These are phyloP conservation scores for Yarrowia sp. DNA, from an alignment of 805 yeast species.

Conservation along the genomic window DNA sequence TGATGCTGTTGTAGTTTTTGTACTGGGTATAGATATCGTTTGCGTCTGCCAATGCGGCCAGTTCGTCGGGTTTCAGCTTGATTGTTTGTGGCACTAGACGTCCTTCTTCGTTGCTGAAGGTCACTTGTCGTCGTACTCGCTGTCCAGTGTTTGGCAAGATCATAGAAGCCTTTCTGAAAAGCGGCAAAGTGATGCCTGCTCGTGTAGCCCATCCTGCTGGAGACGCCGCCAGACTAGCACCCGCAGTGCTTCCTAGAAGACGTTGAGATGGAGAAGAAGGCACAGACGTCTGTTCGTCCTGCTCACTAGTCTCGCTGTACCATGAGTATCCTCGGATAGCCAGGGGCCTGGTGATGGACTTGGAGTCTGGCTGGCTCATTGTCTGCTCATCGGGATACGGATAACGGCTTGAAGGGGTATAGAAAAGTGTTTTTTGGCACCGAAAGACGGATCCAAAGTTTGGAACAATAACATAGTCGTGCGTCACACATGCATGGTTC, in stretches of 20 bases:
- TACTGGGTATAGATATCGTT: neutral
- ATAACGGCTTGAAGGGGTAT: neutral
- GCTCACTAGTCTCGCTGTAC: conserved; percentile 16
- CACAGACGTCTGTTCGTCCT: conserved; percentile 2
- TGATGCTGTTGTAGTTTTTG: neutral
- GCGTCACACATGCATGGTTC: neutral
- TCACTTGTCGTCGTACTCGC: conserved; percentile 4
- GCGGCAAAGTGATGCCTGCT: conserved; percentile 26
- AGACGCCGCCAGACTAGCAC: neutral
- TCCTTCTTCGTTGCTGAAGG: conserved; percentile 6
- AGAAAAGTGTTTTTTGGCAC: neutral
- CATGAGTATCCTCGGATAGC: conserved; percentile 14
- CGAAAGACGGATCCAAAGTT: neutral
- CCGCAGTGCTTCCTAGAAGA: neutral
- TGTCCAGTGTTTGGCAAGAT: conserved; percentile 48
- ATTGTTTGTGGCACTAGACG: neutral
- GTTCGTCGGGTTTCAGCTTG: conserved; percentile 4
- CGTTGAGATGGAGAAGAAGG: conserved; percentile 14
- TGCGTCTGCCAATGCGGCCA: neutral
- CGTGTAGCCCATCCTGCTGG: conserved; percentile 18
- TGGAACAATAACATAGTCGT: conserved; percentile 7
- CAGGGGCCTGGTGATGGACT: neutral
- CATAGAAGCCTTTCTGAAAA: conserved; percentile 37
- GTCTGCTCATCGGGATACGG: neutral
- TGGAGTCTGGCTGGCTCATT: conserved; percentile 7